Evolutionary conservation across 768 basidiomycete genomes (phyloP).

Genomic region (Amanita inopinata): DNA sequence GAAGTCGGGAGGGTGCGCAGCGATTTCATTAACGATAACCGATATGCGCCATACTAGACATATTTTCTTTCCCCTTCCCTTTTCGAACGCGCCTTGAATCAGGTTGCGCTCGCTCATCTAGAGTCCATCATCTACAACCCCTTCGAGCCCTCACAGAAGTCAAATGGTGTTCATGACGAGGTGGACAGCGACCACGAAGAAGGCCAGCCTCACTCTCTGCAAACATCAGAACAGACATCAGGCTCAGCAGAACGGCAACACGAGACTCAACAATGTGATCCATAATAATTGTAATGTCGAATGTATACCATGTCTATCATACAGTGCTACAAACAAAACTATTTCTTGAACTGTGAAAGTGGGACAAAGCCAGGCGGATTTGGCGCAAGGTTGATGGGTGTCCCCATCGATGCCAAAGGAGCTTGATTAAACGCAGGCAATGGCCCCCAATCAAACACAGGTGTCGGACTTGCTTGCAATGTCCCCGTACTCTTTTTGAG

Average conservation of each 20-base stretch:
- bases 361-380: slow-evolving; percentile 10
- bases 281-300: background rate
- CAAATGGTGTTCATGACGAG: slow-evolving; percentile 1
- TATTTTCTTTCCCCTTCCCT: slow-evolving; percentile 18
- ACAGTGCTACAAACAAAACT: slow-evolving; percentile 3
- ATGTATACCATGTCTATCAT: slow-evolving; percentile 2
- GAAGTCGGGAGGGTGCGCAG: slow-evolving; percentile 92
- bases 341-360: slow-evolving; percentile 7
- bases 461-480: slow-evolving; percentile 16
- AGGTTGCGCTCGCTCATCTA: slow-evolving; percentile 78
- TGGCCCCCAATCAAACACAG: slow-evolving; percentile 54
- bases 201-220: background rate
- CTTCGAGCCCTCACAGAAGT: slow-evolving; percentile 13
- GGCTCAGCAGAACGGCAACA: background rate
- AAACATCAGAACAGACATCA: background rate
- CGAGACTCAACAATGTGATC: slow-evolving; percentile 1
- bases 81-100: slow-evolving; percentile 10
- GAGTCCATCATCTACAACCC: slow-evolving; percentile 73
- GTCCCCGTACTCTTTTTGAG: slow-evolving; percentile 24
- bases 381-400: slow-evolving; percentile 2
- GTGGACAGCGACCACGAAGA: background rate
- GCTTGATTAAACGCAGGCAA: slow-evolving; percentile 34
- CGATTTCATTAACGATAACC: slow-evolving; percentile 67
- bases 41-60: slow-evolving; percentile 82
- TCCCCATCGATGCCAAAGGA: slow-evolving; percentile 13